Conservation (phyloP, 2,329 filamentous ascomycete species). For the Xylaria sp. region DNA sequence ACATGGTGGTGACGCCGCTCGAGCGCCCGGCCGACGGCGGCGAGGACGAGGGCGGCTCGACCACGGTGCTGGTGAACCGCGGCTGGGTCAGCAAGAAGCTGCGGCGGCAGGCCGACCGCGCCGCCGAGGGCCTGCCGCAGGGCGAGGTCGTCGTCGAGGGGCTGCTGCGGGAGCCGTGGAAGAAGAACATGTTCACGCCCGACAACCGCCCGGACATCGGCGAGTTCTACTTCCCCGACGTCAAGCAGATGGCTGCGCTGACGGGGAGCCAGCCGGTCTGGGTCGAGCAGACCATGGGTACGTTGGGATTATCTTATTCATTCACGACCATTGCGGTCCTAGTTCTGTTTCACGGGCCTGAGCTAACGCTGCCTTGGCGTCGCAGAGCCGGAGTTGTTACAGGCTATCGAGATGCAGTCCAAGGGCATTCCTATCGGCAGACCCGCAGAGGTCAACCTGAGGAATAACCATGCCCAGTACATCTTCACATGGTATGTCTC, state of each 20-base stretch:
- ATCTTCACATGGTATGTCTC: slow-evolving; percentile 91
- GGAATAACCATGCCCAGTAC: slow-evolving; percentile 97
- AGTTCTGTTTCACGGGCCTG: slow-evolving; percentile 17
- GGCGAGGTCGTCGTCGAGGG: slow-evolving; percentile 82
- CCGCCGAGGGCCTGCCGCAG: slow-evolving; percentile 66
- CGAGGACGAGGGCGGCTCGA: slow-evolving; percentile 19
- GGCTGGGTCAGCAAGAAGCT: slow-evolving; percentile 89
- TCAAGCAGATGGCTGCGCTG: slow-evolving; percentile 83
- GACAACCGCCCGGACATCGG: slow-evolving; percentile 81
- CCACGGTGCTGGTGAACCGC: slow-evolving; percentile 80
- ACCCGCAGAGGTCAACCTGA: slow-evolving; percentile 84
- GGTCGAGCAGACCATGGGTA: slow-evolving; percentile 96
- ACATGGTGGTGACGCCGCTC: slow-evolving; percentile 86
- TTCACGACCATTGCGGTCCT: not conserved
- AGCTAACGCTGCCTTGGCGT: slow-evolving; percentile 22
- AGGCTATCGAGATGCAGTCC: slow-evolving; percentile 72
- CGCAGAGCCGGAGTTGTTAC: slow-evolving; percentile 76
- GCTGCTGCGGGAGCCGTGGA: slow-evolving; percentile 84
- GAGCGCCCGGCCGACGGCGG: slow-evolving; percentile 63
- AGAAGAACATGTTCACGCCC: slow-evolving; percentile 98
- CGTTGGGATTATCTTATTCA: slow-evolving; percentile 19
- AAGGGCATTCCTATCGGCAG: slow-evolving; percentile 90
- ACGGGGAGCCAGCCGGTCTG: slow-evolving; percentile 86
- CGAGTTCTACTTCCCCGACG: slow-evolving; percentile 95
- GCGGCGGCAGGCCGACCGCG: slow-evolving; percentile 63